Percentiles rank a stretch among this genome's conserved stretches.
Conservation (phyloP, 2,329 filamentous ascomycete genomes). For the Fusarium beomiforme region DNA sequence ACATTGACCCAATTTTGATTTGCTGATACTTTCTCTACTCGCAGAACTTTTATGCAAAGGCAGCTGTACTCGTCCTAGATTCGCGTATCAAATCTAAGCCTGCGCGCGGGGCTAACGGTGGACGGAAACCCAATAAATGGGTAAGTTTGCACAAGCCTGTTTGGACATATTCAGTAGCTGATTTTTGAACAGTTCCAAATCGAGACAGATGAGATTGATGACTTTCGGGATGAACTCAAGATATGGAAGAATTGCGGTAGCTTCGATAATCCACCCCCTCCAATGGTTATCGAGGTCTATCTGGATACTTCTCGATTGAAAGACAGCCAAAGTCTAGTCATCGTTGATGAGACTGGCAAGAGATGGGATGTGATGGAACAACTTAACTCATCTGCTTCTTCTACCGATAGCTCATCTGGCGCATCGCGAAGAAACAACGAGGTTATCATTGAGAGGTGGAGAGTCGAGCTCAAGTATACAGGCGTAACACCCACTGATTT, state of each 20-base stretch:
- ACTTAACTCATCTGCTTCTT: slow-evolving; percentile 71
- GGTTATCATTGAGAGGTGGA: slow-evolving; percentile 92
- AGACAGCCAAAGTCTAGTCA: slow-evolving; percentile 85
- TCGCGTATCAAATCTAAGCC: slow-evolving; percentile 77
- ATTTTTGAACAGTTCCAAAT: slow-evolving; percentile 80
- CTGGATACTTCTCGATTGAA: slow-evolving; percentile 82
- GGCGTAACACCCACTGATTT: slow-evolving; percentile 65
- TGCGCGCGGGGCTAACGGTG: slow-evolving; percentile 53
- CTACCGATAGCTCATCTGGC: slow-evolving; percentile 58
- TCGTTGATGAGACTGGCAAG: slow-evolving; percentile 89
- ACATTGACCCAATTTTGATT: neutral
- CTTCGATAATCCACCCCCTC: slow-evolving; percentile 79
- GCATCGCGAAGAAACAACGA: slow-evolving; percentile 67
- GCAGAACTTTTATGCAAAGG: slow-evolving; percentile 94
- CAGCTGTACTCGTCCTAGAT: slow-evolving; percentile 83
- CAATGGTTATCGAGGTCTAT: slow-evolving; percentile 90
- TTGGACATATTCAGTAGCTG: slow-evolving; percentile 8
- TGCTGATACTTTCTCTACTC: slow-evolving; percentile 27
- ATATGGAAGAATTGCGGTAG: slow-evolving; percentile 85
- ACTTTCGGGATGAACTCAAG: slow-evolving; percentile 82
- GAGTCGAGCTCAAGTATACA: slow-evolving; percentile 74
- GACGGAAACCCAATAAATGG: slow-evolving; percentile 83
- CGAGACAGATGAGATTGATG: slow-evolving; percentile 91
- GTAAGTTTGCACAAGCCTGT: slow-evolving; percentile 62
- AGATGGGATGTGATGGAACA: slow-evolving; percentile 92